Conservation (phyloP, 257 asterid species). For the Misopates orontium region DNA sequence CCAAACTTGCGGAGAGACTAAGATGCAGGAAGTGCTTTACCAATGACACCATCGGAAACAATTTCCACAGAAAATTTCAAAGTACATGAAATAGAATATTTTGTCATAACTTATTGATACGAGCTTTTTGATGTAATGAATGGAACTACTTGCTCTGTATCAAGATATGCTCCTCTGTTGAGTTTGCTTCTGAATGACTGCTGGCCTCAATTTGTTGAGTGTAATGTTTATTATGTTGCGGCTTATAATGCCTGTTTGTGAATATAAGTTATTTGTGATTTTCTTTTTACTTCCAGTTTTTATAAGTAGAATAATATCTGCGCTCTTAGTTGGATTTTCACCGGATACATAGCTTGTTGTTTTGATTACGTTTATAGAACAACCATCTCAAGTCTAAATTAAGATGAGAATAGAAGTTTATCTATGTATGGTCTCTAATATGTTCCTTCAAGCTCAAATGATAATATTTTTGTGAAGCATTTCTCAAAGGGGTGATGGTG, state of each 20-base stretch:
- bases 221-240: constrained; percentile 18
- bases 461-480: too few relatives aligned
- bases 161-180: neutral
- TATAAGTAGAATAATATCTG: neutral
- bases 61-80: constrained; percentile 77
- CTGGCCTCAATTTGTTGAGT: constrained; percentile 17
- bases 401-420: too few relatives aligned
- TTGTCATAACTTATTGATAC: neutral
- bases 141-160: neutral
- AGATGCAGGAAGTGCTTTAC: constrained; percentile 76
- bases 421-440: too few relatives aligned
- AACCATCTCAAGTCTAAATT: too few relatives aligned
- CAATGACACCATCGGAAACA: constrained; percentile 89
- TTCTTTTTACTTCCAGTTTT: neutral
- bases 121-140: neutral
- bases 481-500: too few relatives aligned
- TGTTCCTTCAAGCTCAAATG: too few relatives aligned
- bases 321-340: neutral
- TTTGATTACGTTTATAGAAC: neutral
- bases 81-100: constrained; percentile 57
- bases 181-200: neutral
- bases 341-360: neutral
- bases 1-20: constrained; percentile 88
- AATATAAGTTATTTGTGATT: too few relatives aligned
- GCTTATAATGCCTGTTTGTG: neutral